Evolutionary conservation across 2,329 filamentous ascomycete species (phyloP), one percentile per base, ranked within the genome.

Genomic region (Colletotrichum destructivum): DNA sequence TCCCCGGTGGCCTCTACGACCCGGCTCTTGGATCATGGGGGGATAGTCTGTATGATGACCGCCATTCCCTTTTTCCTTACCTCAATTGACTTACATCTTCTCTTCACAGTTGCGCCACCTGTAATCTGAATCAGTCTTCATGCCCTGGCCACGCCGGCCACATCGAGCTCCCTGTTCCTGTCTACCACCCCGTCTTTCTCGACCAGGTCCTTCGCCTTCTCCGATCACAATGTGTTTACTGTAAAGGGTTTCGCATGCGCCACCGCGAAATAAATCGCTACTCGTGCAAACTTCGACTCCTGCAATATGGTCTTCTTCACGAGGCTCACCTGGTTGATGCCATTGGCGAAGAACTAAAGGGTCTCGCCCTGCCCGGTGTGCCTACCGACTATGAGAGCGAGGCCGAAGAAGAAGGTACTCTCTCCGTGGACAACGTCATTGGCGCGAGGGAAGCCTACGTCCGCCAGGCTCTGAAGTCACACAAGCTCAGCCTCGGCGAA

Each of bases 161-260:
- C 80, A 97, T 99, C 81, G 94, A 98, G 77, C 91, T 99, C 15
- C 95, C 96, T 16, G 92, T 95, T 15, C 94, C 94, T 56, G 94
- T 98, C 63, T 99, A 98, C 81, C 96, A 99, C 82, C 94, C 96
- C n/a, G 93, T 95, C 2, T 98, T 98, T 79, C 93, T 99, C 87
- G 95, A 98, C 79, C 95, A 98, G 81, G 89, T 95, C 63, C 89
- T 97, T 74, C 92, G 94, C 55, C 87, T 99, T 56, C 88, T 99
- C 23, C 91, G 95, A 76, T 93, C 94, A 64, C 93, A 96, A 82
- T 99, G 96, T 81, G 89, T 92, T 71, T 98, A 98, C 84, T 99
- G 97, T 83, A 92, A 95, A 79, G 91, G 92, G 68, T 91, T 99
- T 75, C 94, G 93, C 79, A 88, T 98, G 80, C 87, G 92, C n/a